Base-by-base conservation (phyloP, 2,329 filamentous ascomycete species). In the Elsinoe australis region DNA sequence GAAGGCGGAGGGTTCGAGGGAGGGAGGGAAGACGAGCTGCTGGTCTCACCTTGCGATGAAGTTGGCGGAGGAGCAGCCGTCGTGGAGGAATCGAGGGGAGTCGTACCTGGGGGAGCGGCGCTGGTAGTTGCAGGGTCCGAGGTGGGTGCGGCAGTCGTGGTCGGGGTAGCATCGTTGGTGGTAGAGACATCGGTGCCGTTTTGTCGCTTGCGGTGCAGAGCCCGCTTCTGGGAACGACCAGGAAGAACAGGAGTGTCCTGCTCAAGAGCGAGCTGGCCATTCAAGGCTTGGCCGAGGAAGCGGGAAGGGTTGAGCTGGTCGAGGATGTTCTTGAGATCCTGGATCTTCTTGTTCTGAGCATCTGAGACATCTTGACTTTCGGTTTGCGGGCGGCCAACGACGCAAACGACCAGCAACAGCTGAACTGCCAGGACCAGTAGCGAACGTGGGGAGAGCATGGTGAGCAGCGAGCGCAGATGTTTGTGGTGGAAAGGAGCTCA, bases 371-470 rank as follows among this genome's bases (percentile, higher is more conserved):
- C 34, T 48, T 39, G 45, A 39, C 19, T 18, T 14, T 48, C 45
- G 10, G 22, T 8, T 15, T 38, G 34, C 26, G 45, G 33, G 6
- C 34, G 32, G 21, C 21, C 45, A 22, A 34, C 9, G 5, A 48
- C 45, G 33, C 24, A 31, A 17, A 21, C 24, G 15, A 48, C 17
- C 18, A 48, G 45, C 12, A 39, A 28, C 15, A 48, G 34, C 17
- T 48, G 45, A 17, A 18, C 45, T 21, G 32, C 47, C 44, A 49
- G 47, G 5, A 64, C 49, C 26, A 70, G 52, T 26, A 70, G 56
- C 47, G 66, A 64, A 47, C 64, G 64, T 41, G 67, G 52, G 21
- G 63, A 65, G 44, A 60, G 61, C 70, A 72, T 72, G 26, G 47
- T 44, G 45, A 21, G 35, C 39, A 22, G 50, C 50, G 24, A 32